Conservation (phyloP, 2,329 filamentous ascomycete genomes). For the Stemphylium lycopersici region DNA sequence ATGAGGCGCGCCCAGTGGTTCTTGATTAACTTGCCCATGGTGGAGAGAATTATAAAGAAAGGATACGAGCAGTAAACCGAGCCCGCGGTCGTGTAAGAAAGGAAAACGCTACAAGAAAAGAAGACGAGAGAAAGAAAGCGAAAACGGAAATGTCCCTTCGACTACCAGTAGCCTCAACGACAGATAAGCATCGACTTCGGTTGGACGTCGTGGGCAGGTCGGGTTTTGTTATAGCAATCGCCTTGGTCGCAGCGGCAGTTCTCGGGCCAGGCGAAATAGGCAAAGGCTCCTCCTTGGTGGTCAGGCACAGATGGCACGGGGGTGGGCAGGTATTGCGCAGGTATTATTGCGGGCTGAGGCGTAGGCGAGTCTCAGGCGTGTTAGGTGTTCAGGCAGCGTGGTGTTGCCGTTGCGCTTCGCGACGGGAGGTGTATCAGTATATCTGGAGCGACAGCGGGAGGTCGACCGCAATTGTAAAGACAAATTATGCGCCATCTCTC, state of each 20-base stretch:
- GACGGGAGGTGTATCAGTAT: slow-evolving; percentile 46
- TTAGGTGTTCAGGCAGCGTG: slow-evolving; percentile 39
- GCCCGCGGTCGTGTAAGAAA: slow-evolving; percentile 33
- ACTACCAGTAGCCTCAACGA: slow-evolving; percentile 48
- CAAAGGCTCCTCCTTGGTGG: slow-evolving; percentile 11
- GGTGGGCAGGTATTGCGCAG: slow-evolving; percentile 11
- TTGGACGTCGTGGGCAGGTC: slow-evolving; percentile 21
- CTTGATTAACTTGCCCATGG: slow-evolving; percentile 98
- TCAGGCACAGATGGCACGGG: slow-evolving; percentile 30
- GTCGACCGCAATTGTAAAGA: slow-evolving; percentile 41
- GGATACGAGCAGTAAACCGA: slow-evolving; percentile 39
- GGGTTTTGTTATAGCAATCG: slow-evolving; percentile 46
- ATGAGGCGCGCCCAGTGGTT: slow-evolving; percentile 98
- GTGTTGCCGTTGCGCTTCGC: slow-evolving; percentile 32
- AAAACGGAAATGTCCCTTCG: slow-evolving; percentile 26
- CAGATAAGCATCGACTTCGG: slow-evolving; percentile 37
- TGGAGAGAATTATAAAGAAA: slow-evolving; percentile 33
- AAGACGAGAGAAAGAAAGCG: slow-evolving; percentile 10
- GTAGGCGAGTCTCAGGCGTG: slow-evolving; percentile 43
- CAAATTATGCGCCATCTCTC: slow-evolving; percentile 39
- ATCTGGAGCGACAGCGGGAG: slow-evolving; percentile 32
- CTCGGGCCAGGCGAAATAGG: slow-evolving; percentile 17
- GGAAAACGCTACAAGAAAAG: slow-evolving; percentile 11
- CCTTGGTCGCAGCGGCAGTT: slow-evolving; percentile 19
- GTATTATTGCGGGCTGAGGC: slow-evolving; percentile 36